Evolutionary conservation across 2,329 filamentous ascomycete species (phyloP), one percentile per base, ranked within the genome.

Genomic region (Apiospora kogelbergensis): DNA sequence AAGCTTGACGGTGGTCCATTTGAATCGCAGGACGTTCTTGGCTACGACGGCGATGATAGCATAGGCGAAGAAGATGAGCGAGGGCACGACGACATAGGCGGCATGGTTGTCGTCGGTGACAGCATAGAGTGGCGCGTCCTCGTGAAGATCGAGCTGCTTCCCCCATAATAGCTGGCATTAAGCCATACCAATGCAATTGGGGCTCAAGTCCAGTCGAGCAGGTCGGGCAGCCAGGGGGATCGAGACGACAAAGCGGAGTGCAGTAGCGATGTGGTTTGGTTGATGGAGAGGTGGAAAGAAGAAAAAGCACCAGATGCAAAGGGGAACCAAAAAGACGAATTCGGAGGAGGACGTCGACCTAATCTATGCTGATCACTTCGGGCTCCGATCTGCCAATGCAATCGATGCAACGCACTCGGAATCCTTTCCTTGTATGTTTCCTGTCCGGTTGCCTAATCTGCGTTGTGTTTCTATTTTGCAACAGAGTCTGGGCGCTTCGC

Each of bases 361-460:
- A 57, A 57, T 57, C 48, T 57, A 57, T 57, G 48, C 6, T 57
- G 48, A 57, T 57, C 48, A 57, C 48, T 57, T 57, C 20, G 48
- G 7, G 7, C 48, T 33, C 26, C 48, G 48, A 57, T 33, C 48
- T 26, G 26, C 20, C 20, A 57, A 57, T 57, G 48, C n/a, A n/a
- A n/a, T n/a, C n/a, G n/a, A n/a, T n/a, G n/a, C n/a, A n/a, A n/a
- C n/a, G n/a, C 48, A 57, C 45, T 9, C 13, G 11, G 40, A 15
- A 22, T 4, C 26, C 13, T 20, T 20, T 20, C 15, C 48, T 57
- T 57, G 48, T 24, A 57, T 57, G 15, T 30, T 57, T 24, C 7
- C 15, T 30, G 40, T 13, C 11, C 17, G 40, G 40, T 42, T 15
- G 40, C 40, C 40, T 13, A 42, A 42, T 42, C 11, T 42, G n/a